Evolutionary conservation across 805 yeast genomes (phyloP).

Genomic region (Kazachstania psychrophila): DNA sequence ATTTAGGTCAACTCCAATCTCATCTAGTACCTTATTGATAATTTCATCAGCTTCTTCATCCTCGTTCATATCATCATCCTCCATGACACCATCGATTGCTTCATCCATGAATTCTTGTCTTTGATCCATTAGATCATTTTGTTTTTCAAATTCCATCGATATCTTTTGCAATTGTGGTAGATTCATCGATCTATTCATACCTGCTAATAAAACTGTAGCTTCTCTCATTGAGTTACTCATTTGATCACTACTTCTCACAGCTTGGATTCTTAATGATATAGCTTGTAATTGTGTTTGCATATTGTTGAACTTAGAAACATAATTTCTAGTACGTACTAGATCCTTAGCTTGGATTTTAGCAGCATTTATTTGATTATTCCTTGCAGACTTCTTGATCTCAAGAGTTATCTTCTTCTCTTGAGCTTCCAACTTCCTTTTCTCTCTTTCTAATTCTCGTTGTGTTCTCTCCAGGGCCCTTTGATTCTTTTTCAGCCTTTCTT

Average conservation of each 20-base stretch:
- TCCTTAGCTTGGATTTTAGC: constrained; percentile 95
- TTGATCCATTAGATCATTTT: constrained; percentile 95
- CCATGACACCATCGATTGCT: constrained; percentile 94
- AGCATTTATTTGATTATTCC: constrained; percentile 77
- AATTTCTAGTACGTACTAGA: constrained; percentile 72
- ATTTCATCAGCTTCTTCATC: constrained; percentile 88
- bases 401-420: constrained; percentile 82
- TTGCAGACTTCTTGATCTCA: constrained; percentile 89
- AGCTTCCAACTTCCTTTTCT: constrained; percentile 70
- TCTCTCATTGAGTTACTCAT: constrained; percentile 93
- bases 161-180: constrained; percentile 80
- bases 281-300: constrained; percentile 97
- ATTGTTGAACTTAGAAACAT: constrained; percentile 76
- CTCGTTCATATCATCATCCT: constrained; percentile 76
- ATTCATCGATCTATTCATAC: constrained; percentile 87
- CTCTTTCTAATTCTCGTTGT: constrained; percentile 86
- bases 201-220: constrained; percentile 74
- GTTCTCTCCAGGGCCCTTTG: constrained; percentile 93
- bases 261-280: constrained; percentile 78
- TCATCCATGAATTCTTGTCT: constrained; percentile 99
- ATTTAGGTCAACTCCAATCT: constrained; percentile 81
- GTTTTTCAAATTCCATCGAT: constrained; percentile 90
- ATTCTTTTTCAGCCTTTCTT: constrained; percentile 87
- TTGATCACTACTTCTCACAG: constrained; percentile 87
- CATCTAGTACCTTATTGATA: constrained; percentile 86